Conservation (phyloP, 768 basidiomycete genomes). For the Gloeostereum incarnatum region DNA sequence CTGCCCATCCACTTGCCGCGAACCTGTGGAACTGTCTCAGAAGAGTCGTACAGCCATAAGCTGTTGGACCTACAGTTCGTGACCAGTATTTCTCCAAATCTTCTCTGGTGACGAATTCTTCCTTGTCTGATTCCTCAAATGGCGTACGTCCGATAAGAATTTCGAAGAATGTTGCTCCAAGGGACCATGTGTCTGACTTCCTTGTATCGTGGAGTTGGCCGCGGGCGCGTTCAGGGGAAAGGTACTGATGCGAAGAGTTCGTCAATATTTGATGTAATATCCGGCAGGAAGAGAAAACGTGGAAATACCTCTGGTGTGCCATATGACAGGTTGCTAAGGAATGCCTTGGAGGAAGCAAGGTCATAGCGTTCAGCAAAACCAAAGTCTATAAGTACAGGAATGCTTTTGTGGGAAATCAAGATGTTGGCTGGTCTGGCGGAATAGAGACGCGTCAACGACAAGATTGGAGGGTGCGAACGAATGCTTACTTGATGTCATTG, state of each 20-base stretch:
- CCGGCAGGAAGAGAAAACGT: constrained; percentile 4
- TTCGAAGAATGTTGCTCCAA: constrained; percentile 89
- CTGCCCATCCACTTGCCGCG: constrained; percentile 83
- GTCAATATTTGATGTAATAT: constrained; percentile 2
- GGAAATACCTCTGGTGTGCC: constrained; percentile 80
- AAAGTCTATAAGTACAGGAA: constrained; percentile 91
- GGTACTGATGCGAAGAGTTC: constrained; percentile 61
- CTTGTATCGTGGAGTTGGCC: constrained; percentile 90
- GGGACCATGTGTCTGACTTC: constrained; percentile 83
- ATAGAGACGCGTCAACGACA: constrained; percentile 2
- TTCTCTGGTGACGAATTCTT: constrained; percentile 69
- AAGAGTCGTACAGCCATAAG: neutral
- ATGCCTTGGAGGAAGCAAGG: constrained; percentile 48
- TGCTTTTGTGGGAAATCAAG: constrained; percentile 64
- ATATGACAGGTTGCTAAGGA: constrained; percentile 76
- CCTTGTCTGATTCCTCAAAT: constrained; percentile 76
- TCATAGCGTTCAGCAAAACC: constrained; percentile 92
- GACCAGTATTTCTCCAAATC: constrained; percentile 84
- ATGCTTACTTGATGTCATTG: constrained; percentile 87
- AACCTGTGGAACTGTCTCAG: constrained; percentile 28
- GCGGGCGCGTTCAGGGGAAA: constrained; percentile 85
- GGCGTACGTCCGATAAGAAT: constrained; percentile 89
- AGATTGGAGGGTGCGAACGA: constrained; percentile 5
- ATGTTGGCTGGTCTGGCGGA: constrained; percentile 80
- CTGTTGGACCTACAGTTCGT: constrained; percentile 47